Evolutionary conservation across 2,329 filamentous ascomycete species (phyloP), one percentile per base, ranked within the genome.

Genomic region (Claviceps spartinae): DNA sequence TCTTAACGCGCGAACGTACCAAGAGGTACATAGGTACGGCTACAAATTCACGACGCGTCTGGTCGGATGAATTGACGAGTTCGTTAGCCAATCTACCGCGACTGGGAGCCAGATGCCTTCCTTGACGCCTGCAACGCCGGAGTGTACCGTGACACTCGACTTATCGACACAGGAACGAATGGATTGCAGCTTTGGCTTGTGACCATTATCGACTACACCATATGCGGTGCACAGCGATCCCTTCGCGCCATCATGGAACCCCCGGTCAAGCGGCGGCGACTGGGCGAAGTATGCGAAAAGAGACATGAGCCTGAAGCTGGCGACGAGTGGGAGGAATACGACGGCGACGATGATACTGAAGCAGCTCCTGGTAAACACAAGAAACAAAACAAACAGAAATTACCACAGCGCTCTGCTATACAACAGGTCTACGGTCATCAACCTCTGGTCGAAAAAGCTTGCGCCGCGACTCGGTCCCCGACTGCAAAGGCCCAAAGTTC

Each of bases 401-500:
- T 34, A 18, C 24, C 36, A 5, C 71, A 76, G 54, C 68, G 76
- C 52, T 68, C 70, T 46, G 64, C 68, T 24, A 67, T 11, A 34
- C 30, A 68, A 44, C 72, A 74, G 36, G 74, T 82, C 54, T 72
- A 77, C 16, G 71, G 75, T 49, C 73, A 75, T 55, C 75, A 81
- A 52, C 69, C 88, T 16, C 73, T 81, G 46, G 71, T 77, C 54
- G 81, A 78, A 47, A 78, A 85, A 57, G 76, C 79, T 48, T 75
- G 76, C 51, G 86, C 88, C 53, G 82, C 87, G 55, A 71, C 75
- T 56, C 82, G 81, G 54, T 77, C 95, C 42, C 91, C 93, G 65
- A 83, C 81, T n/a, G 82, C 82, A 5, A 93, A 95, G 64, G 89
- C 95, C 63, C 73, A 79, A 52, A 95, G 97, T 52, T 95, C 95